These are phyloP conservation scores for Cylindrotheca fusiformis DNA, from an alignment of 108 stramenopile species.

Conservation along the genomic window DNA sequence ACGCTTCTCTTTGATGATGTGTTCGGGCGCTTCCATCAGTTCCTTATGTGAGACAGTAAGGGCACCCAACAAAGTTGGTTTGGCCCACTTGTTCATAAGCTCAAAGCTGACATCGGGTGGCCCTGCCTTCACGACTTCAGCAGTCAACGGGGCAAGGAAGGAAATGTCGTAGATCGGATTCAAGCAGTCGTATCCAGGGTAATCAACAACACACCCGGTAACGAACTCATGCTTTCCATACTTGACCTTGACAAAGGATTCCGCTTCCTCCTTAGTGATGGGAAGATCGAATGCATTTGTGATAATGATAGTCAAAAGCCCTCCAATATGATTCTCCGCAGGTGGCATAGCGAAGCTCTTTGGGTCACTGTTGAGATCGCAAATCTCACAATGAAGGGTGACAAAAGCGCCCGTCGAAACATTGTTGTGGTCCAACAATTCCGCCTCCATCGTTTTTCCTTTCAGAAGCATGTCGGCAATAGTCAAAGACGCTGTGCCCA, in stretches of 20 bases:
- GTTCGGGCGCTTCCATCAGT: constrained; percentile 20
- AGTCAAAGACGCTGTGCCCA: constrained; percentile 46
- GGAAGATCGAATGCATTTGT: constrained; percentile 49
- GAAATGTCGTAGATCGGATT: constrained; percentile 41
- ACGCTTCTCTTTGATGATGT: constrained; percentile 46
- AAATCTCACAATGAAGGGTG: constrained; percentile 40
- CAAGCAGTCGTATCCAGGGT: constrained; percentile 48
- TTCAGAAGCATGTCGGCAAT: constrained; percentile 44
- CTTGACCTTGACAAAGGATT: constrained; percentile 52
- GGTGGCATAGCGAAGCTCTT: neutral
- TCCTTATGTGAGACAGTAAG: constrained; percentile 20
- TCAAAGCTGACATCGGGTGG: constrained; percentile 31
- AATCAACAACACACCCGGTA: constrained; percentile 27
- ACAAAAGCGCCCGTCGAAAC: constrained; percentile 43
- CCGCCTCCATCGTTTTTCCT: neutral
- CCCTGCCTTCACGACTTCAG: constrained; percentile 5
- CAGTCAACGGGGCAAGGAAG: constrained; percentile 18
- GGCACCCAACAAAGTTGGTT: constrained; percentile 29
- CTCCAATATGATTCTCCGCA: constrained; percentile 33
- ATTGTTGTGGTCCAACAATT: constrained; percentile 6
- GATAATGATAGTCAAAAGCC: constrained; percentile 51
- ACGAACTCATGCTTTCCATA: constrained; percentile 35
- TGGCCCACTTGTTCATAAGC: constrained; percentile 29
- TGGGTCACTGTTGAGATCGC: constrained; percentile 5
- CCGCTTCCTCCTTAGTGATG: constrained; percentile 33